These are phyloP conservation scores for Oleoguttula mirabilis DNA, from an alignment of 495 filamentous ascomycete genomes.

Conservation along the genomic window DNA sequence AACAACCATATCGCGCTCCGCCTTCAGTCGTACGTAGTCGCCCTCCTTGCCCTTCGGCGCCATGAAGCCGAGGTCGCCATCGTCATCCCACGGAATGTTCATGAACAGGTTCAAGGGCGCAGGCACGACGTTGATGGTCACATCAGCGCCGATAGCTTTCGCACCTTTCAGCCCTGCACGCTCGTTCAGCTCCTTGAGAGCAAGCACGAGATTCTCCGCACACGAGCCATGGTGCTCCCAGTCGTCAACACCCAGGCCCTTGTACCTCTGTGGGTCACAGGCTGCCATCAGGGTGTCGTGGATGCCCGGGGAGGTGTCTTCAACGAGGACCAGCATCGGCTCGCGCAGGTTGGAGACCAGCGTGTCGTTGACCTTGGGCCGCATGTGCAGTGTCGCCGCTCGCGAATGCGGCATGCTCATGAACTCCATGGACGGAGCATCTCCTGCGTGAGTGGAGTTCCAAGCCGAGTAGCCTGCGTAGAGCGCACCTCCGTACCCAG, in stretches of 20 bases:
- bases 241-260: slow-evolving; percentile 27
- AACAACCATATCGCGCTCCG: slow-evolving; percentile 31
- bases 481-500: slow-evolving; percentile 25
- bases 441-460: slow-evolving; percentile 13
- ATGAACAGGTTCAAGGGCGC: slow-evolving; percentile 35
- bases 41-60: slow-evolving; percentile 27
- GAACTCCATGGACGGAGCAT: slow-evolving; percentile 26
- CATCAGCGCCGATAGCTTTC: slow-evolving; percentile 27
- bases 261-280: slow-evolving; percentile 29
- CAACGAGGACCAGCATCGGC: slow-evolving; percentile 29
- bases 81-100: slow-evolving; percentile 29
- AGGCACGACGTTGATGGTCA: slow-evolving; percentile 25
- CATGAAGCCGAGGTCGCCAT: slow-evolving; percentile 23
- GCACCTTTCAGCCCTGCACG: slow-evolving; percentile 29
- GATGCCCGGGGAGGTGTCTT: slow-evolving; percentile 29
- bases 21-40: slow-evolving; percentile 29
- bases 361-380: slow-evolving; percentile 25
- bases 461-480: slow-evolving; percentile 32
- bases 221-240: slow-evolving; percentile 29
- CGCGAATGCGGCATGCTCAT: slow-evolving; percentile 31
- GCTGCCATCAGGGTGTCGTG: slow-evolving; percentile 34
- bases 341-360: slow-evolving; percentile 29
- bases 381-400: slow-evolving; percentile 24
- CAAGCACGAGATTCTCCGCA: slow-evolving; percentile 32
- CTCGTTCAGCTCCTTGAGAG: slow-evolving; percentile 32